phyloP scores from a whole-genome alignment of 352 stramenopile genomes.

The Phytophthora meadii region DNA sequence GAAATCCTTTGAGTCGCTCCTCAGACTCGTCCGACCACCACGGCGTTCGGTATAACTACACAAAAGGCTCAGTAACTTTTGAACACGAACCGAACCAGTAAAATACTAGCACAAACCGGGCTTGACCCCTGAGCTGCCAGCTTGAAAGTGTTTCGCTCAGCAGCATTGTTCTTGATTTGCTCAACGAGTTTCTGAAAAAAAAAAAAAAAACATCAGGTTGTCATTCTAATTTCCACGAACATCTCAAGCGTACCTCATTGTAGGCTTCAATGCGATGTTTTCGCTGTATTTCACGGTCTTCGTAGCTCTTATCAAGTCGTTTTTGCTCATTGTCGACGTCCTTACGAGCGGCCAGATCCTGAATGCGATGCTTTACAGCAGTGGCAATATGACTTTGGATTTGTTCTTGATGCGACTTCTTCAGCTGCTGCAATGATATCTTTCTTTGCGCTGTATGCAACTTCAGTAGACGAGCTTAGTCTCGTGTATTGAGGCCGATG shows the following conservation, averaged over 20 bases:
- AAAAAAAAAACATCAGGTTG: background rate
- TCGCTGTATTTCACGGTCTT: constrained; percentile 11
- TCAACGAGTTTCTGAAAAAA: constrained; percentile 31
- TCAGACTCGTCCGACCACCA: constrained; percentile 55
- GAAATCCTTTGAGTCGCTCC: constrained; percentile 30
- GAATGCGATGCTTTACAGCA: constrained; percentile 21
- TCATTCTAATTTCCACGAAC: background rate
- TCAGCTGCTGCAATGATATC: constrained; percentile 30
- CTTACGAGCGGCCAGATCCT: constrained; percentile 31
- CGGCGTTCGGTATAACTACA: constrained; percentile 45
- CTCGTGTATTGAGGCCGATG: background rate
- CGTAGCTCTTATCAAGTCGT: constrained; percentile 18
- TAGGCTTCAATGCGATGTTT: constrained; percentile 29
- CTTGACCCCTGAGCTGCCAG: constrained; percentile 30
- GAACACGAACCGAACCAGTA: background rate
- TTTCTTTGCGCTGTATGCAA: constrained; percentile 25
- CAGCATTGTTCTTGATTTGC: constrained; percentile 43
- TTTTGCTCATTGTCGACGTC: constrained; percentile 22
- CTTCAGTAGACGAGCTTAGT: constrained; percentile 1
- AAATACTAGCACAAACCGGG: constrained; percentile 25
- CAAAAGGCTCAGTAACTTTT: background rate
- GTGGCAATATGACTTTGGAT: constrained; percentile 31
- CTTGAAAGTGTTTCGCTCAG: constrained; percentile 25
- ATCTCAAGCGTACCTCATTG: constrained; percentile 20
- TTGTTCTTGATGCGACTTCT: constrained; percentile 40